Evolutionary conservation across 1,284 basidiomycete genomes (phyloP).

Genomic region (Apiotrichum gracile): DNA sequence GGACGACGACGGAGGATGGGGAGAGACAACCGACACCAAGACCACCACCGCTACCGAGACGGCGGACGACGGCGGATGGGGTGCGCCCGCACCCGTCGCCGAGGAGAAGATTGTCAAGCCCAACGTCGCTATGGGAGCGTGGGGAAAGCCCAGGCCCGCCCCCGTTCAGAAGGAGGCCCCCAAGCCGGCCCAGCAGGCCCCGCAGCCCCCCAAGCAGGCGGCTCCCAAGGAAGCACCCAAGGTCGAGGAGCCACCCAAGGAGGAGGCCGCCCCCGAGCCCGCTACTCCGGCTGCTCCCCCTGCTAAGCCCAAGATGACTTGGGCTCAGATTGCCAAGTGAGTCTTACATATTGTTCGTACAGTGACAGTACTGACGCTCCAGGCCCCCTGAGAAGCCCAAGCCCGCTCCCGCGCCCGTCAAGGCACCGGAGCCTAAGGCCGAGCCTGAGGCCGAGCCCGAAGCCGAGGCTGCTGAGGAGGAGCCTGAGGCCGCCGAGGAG

Average conservation of each 20-base stretch:
- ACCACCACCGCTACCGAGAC: conserved; percentile 11
- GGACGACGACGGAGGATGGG: conserved; percentile 24
- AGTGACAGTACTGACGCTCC: neutral
- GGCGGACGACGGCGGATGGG: conserved; percentile 17
- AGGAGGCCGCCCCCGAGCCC: neutral
- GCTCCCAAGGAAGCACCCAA: neutral
- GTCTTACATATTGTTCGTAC: conserved; percentile 6
- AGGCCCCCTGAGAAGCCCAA: conserved; percentile 47
- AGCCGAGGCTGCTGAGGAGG: conserved; percentile 18
- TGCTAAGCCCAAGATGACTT: conserved; percentile 43
- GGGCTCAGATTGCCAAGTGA: conserved; percentile 50
- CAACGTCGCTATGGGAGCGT: conserved; percentile 3
- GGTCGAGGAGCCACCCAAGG: neutral
- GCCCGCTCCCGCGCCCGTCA: conserved; percentile 54
- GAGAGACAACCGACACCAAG: conserved; percentile 8
- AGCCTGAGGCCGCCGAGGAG: conserved; percentile 6
- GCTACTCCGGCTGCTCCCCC: neutral
- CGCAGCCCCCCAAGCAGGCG: conserved; percentile 15
- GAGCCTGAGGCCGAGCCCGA: conserved; percentile 16
- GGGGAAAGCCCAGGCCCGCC: conserved; percentile 5
- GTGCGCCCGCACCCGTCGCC: conserved; percentile 1
- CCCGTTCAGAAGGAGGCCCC: conserved; percentile 29
- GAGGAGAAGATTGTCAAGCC: conserved; percentile 14
- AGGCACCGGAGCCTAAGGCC: conserved; percentile 30
- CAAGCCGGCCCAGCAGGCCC: conserved; percentile 27